Base-by-base conservation (phyloP, 2,329 filamentous ascomycete species). In the Claviceps arundinis region DNA sequence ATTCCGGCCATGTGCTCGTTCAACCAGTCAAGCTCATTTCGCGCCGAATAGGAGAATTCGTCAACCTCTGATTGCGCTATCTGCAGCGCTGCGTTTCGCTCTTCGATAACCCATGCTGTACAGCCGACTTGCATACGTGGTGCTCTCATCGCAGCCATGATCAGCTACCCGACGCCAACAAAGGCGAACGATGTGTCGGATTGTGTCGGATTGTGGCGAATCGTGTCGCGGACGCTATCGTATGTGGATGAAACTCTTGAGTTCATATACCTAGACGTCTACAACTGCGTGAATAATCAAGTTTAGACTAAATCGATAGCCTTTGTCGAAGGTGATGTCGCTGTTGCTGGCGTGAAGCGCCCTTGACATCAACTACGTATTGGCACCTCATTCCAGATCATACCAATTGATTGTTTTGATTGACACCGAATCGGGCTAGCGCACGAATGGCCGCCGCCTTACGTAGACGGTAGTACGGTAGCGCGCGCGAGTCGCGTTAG, bases 1-100 rank as follows among this genome's bases (percentile, higher is more conserved):
- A 98, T 88, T 57, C 95, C 89, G 48, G 82, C 81, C 91, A 98
- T 96, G 68, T 98, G 93, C 71, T 97, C 93, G 64, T 98, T 97
- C 61, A 98, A 75, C 93, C 93, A 98, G 65, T 97, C 90, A 63
- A 97, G 74, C 67, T 98, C 93, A 69, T 97, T 95, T 54, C 87
- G 82, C 56, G 88, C 90, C 34, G 89, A 89, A 70, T 87, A 97
- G 44, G 87, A 81, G 64, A 97, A 94, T 70, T 98, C 94, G 59
- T 97, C 91, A 51, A 87, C 79, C 67, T 97, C 93, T 52, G 89
- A 80, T 47, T 85, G 77, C 16, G 86, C 78, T 56, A 96, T 82
- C 58, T 87, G 79, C 51, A 82, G 73, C 14, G 88, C 84, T 62
- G 90, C 86, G 44, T 84, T 78, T 60, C 90, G 81, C 73, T 98